Conservation (phyloP, 805 yeast species). For the Saturnispora kantuleensis region DNA sequence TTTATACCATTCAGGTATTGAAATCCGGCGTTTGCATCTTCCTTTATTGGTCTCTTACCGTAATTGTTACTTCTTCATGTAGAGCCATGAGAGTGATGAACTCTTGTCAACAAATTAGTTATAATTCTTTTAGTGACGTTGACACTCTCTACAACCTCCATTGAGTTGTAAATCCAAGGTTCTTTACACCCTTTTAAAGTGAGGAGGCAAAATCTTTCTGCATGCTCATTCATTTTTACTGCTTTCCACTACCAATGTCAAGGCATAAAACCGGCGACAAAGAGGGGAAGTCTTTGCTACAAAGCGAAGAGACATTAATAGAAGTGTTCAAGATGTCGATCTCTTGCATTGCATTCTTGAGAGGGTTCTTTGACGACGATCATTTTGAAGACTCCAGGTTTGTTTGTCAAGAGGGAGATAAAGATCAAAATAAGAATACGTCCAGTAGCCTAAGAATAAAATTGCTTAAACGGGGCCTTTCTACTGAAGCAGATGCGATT, state of each 20-base stretch:
- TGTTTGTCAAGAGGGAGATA: conserved; percentile 16
- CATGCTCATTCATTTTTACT: neutral
- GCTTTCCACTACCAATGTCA: neutral
- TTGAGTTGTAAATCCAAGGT: too few relatives aligned
- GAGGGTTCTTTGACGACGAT: conserved; percentile 50
- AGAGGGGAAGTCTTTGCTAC: conserved; percentile 15
- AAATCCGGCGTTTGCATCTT: too few relatives aligned
- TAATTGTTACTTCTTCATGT: too few relatives aligned
- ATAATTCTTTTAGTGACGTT: too few relatives aligned
- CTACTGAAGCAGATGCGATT: conserved; percentile 37
- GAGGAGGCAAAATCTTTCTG: too few relatives aligned
- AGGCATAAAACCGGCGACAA: conserved; percentile 5
- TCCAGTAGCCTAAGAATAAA: conserved; percentile 35
- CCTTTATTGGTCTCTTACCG: too few relatives aligned
- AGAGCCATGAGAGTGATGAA: too few relatives aligned
- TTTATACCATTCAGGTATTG: too few relatives aligned
- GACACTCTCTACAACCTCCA: too few relatives aligned
- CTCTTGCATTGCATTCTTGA: conserved; percentile 46
- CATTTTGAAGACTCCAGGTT: conserved; percentile 40
- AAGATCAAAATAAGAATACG: neutral
- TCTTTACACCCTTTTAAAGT: too few relatives aligned
- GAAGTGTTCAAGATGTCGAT: conserved; percentile 42
- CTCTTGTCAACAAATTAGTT: too few relatives aligned
- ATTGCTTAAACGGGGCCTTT: conserved; percentile 36
- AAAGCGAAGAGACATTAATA: conserved; percentile 37